A percentile compares a stretch with the other conserved stretches of the same genome.
phyloP scores from a whole-genome alignment of 352 stramenopile genomes.

The Thalassiosira gravida region DNA sequence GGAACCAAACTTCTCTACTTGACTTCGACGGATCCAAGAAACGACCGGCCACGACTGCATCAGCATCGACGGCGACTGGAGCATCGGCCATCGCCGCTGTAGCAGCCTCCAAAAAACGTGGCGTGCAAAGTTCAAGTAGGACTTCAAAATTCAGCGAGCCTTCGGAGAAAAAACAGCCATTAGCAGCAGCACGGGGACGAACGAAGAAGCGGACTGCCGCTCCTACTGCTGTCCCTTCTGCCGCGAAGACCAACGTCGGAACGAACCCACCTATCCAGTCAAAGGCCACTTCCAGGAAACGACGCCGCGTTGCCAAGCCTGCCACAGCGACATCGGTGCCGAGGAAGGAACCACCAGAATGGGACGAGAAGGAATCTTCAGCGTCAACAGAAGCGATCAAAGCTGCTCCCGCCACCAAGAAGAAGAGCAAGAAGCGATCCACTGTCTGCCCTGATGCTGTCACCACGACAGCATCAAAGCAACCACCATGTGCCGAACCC shows the following conservation, averaged over 20 bases:
- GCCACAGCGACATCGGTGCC: neutral
- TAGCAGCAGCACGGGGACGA: no score
- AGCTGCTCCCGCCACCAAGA: neutral
- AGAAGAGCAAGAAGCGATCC: neutral
- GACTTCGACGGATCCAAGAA: constrained; percentile 10
- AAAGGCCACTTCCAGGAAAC: no score
- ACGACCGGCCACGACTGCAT: neutral
- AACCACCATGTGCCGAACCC: neutral
- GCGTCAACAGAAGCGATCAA: neutral
- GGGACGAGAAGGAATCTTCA: no score
- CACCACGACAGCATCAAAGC: neutral
- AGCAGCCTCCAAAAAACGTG: no score
- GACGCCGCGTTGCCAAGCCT: no score
- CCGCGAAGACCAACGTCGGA: no score
- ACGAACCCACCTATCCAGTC: no score
- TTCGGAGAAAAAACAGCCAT: no score
- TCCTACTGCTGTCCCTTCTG: no score
- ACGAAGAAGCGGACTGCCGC: no score
- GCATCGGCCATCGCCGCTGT: neutral
- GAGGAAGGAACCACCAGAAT: neutral
- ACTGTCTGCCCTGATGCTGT: neutral
- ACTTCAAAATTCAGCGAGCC: no score
- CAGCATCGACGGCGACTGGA: neutral
- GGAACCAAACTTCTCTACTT: constrained; percentile 12
- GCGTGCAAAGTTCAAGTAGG: no score